These are phyloP conservation scores for Acanthamoeba divionensis DNA, from an alignment of 208 protist species.

Conservation along the genomic window DNA sequence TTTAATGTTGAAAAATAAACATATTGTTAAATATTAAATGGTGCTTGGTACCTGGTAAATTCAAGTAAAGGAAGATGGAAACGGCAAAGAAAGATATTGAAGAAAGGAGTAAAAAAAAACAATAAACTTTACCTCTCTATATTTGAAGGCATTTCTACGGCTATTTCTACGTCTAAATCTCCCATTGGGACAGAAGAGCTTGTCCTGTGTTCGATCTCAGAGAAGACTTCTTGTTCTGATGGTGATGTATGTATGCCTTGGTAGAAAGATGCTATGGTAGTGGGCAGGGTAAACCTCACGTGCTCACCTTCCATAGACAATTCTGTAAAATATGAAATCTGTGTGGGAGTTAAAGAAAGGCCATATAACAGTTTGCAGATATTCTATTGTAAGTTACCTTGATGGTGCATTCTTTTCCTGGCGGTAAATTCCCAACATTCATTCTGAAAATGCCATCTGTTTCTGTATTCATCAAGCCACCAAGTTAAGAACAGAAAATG, in stretches of 20 bases:
- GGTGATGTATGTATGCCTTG: not conserved
- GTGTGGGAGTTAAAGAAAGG: no score
- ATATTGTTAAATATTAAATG: not conserved
- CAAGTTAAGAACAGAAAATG: not conserved
- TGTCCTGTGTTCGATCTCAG: not conserved
- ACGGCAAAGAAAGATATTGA: not conserved
- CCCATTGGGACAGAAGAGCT: not conserved
- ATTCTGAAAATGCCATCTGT: not conserved
- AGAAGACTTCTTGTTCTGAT: not conserved
- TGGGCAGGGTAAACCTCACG: conserved; percentile 29
- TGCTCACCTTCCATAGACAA: not conserved
- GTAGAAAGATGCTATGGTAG: conserved; percentile 11
- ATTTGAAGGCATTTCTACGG: conserved; percentile 10
- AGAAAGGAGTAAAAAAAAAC: not conserved
- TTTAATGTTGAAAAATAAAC: not conserved
- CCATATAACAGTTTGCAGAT: not conserved
- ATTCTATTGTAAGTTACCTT: not conserved
- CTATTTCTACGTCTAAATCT: conserved; percentile 2
- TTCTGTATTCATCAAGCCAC: not conserved
- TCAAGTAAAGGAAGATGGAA: not conserved
- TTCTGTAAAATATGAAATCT: conserved; percentile 4
- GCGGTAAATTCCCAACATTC: conserved; percentile 36
- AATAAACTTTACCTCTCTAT: not conserved
- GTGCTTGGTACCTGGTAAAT: not conserved
- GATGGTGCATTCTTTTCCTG: conserved; percentile 35